Conservation (phyloP, 1,139 yeast species). For the Waltiozyma sp. region DNA sequence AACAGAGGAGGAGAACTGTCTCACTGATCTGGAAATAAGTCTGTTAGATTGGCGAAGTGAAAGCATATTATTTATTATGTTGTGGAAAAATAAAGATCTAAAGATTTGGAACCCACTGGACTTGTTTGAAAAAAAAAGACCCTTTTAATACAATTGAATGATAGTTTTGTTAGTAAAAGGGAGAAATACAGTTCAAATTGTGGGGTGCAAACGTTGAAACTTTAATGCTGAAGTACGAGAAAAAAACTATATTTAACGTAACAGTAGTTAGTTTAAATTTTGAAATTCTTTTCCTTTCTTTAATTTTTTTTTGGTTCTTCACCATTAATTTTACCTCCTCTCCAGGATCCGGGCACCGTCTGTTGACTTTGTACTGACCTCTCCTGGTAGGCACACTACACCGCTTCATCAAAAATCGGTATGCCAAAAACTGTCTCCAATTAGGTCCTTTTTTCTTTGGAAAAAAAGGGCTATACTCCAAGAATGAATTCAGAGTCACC, state of each 20-base stretch:
- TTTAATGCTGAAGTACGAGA: too few species aligned
- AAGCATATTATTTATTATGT: constrained; percentile 9
- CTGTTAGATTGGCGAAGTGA: constrained; percentile 15
- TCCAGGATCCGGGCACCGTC: background rate
- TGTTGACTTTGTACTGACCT: background rate
- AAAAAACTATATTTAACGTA: too few species aligned
- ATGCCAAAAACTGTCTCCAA: background rate
- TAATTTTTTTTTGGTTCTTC: background rate
- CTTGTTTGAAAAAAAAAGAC: too few species aligned
- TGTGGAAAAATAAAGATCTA: background rate
- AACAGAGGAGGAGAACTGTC: constrained; percentile 15
- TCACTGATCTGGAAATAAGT: constrained; percentile 8
- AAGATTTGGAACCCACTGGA: background rate
- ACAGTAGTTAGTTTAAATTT: background rate
- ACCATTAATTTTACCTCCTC: background rate
- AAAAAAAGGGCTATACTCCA: too few species aligned
- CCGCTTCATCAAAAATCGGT: background rate
- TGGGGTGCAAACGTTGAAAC: too few species aligned
- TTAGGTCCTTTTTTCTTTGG: too few species aligned
- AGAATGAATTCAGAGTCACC: too few species aligned
- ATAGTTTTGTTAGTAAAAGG: too few species aligned
- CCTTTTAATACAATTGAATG: too few species aligned
- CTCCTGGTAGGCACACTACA: background rate
- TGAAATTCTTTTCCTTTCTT: too few species aligned
- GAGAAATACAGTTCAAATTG: too few species aligned